Percentiles rank a stretch among this genome's conserved stretches.
Conservation (phyloP, 1,284 basidiomycete species). For the Cutaneotrichosporon dermatis region DNA sequence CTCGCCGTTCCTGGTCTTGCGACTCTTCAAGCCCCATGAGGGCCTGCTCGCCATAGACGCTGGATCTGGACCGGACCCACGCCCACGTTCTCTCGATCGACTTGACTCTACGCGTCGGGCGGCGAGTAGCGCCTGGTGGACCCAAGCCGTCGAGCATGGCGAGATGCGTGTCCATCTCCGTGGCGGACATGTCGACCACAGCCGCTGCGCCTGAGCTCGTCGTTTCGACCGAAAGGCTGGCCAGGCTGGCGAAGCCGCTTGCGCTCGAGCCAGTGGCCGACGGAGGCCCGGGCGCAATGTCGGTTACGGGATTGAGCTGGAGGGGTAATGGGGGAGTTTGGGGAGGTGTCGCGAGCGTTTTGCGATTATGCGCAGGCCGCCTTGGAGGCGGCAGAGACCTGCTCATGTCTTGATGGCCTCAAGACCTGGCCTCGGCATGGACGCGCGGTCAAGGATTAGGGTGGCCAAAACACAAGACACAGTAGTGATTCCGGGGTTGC, state of each 20-base stretch:
- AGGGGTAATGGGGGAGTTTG: constrained; percentile 1
- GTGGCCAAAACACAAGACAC: background rate
- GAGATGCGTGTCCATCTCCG: constrained; percentile 20
- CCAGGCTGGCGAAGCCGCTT: constrained; percentile 6
- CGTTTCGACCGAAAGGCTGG: constrained; percentile 1
- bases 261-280: constrained; percentile 18
- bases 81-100: constrained; percentile 21
- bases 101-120: constrained; percentile 17
- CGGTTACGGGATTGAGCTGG: constrained; percentile 1
- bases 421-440: constrained; percentile 2
- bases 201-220: constrained; percentile 9
- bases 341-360: background rate
- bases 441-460: background rate
- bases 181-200: constrained; percentile 13
- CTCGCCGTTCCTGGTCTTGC: constrained; percentile 6
- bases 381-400: constrained; percentile 7
- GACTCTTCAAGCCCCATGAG: constrained; percentile 5
- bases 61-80: constrained; percentile 22
- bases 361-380: constrained; percentile 3
- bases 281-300: constrained; percentile 12
- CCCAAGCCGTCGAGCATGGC: constrained; percentile 15
- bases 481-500: background rate
- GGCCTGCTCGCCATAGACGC: constrained; percentile 17
- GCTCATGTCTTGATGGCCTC: constrained; percentile 7
- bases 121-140: constrained; percentile 17